Conservation (phyloP, 1,284 basidiomycete genomes). For the Xerocomus minutiporus region DNA sequence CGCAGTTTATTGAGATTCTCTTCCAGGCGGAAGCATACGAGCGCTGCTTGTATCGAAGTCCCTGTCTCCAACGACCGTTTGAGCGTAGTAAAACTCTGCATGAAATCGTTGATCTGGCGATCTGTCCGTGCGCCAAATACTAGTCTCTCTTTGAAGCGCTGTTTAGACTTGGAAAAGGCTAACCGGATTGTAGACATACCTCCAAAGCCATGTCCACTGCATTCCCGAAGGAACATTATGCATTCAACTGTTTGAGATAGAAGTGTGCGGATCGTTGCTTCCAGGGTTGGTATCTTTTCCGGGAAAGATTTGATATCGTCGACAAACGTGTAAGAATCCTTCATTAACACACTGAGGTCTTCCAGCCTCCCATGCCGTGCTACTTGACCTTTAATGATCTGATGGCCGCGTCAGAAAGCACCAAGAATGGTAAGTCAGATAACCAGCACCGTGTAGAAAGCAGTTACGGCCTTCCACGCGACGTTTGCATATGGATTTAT, state of each 20-base stretch:
- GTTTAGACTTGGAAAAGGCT: background rate
- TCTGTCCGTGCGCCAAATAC: conserved; percentile 19
- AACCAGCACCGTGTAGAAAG: conserved; percentile 24
- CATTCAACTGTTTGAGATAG: conserved; percentile 34
- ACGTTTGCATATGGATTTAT: conserved; percentile 25
- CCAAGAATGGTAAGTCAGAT: background rate
- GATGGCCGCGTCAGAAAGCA: conserved; percentile 8
- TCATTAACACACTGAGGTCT: conserved; percentile 28
- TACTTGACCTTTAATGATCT: conserved; percentile 30
- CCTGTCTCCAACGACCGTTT: conserved; percentile 26
- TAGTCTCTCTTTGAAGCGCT: conserved; percentile 12
- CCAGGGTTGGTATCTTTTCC: conserved; percentile 26
- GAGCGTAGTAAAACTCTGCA: conserved; percentile 22
- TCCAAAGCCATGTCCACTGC: conserved; percentile 30
- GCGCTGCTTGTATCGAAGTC: conserved; percentile 18
- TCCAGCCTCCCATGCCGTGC: conserved; percentile 22
- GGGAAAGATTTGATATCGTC: conserved; percentile 28
- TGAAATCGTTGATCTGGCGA: conserved; percentile 21
- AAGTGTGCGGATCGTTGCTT: conserved; percentile 26
- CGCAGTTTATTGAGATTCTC: conserved; percentile 25
- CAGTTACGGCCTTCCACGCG: conserved; percentile 25
- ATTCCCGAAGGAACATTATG: conserved; percentile 33
- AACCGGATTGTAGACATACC: conserved; percentile 10
- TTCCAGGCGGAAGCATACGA: conserved; percentile 31
- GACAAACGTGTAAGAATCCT: conserved; percentile 30